These are phyloP conservation scores for Ustilago xerochloae DNA, from an alignment of 1,284 basidiomycete species.

Conservation along the genomic window DNA sequence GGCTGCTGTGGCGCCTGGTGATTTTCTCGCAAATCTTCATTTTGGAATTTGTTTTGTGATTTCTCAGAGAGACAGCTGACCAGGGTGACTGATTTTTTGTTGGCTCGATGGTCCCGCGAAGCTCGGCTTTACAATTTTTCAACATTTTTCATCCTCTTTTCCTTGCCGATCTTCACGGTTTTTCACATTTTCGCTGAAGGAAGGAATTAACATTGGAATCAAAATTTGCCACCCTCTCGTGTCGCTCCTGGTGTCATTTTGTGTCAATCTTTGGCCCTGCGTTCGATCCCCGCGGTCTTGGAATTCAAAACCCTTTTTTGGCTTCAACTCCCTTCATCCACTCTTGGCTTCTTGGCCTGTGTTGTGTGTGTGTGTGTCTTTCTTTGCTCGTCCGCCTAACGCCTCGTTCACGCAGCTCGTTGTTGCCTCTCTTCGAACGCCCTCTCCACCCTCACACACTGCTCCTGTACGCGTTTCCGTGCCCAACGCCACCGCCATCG, in stretches of 20 bases:
- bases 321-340: background rate
- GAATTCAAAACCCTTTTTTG: background rate
- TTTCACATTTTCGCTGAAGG: background rate
- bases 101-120: background rate
- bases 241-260: background rate
- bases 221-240: constrained; percentile 15
- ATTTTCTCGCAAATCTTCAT: no score
- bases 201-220: background rate
- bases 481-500: constrained; percentile 17
- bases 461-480: background rate
- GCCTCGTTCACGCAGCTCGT: background rate
- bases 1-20: no score
- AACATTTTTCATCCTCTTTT: background rate
- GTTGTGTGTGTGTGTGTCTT: background rate
- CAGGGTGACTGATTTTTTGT: background rate
- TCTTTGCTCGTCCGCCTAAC: background rate
- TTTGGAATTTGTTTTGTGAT: no score
- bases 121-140: background rate
- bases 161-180: background rate
- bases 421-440: background rate
- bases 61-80: background rate
- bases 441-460: background rate
- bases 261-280: background rate
- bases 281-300: constrained; percentile 19
- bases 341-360: background rate